Percentiles rank a stretch among this genome's conserved stretches.
Conservation (phyloP, 1,284 basidiomycete genomes). For the Cutaneotrichosporon dermatis region DNA sequence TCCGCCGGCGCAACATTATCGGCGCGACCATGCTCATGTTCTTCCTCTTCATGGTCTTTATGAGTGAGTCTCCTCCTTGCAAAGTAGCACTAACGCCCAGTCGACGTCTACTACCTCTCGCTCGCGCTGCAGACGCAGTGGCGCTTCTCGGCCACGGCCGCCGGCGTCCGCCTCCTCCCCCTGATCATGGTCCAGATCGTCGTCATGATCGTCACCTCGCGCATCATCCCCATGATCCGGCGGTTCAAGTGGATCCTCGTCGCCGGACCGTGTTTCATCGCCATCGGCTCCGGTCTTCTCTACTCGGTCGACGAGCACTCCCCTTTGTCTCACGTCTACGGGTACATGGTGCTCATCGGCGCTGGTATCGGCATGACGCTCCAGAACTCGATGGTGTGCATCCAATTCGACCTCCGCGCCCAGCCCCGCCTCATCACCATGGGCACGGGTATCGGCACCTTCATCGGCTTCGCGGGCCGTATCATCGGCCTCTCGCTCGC, state of each 20-base stretch:
- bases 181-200: conserved; percentile 45
- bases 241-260: conserved; percentile 44
- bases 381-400: conserved; percentile 43
- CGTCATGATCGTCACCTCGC: conserved; percentile 38
- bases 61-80: too few species aligned
- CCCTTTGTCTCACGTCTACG: conserved; percentile 33
- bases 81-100: conserved; percentile 8
- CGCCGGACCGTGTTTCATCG: conserved; percentile 36
- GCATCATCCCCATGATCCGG: conserved; percentile 40
- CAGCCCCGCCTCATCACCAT: conserved; percentile 41
- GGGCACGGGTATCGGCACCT: conserved; percentile 36
- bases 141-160: conserved; percentile 42
- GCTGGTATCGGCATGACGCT: conserved; percentile 41
- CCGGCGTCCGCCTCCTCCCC: conserved; percentile 44
- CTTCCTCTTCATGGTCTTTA: conserved; percentile 40
- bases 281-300: conserved; percentile 39
- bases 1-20: conserved; percentile 42
- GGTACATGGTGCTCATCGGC: conserved; percentile 43
- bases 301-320: conserved; percentile 37
- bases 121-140: conserved; percentile 43
- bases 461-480: conserved; percentile 43
- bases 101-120: conserved; percentile 40
- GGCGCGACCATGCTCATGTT: conserved; percentile 4
- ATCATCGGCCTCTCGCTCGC: conserved; percentile 46
- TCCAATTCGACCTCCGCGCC: conserved; percentile 41